Evolutionary conservation across 2,329 filamentous ascomycete genomes (phyloP), one percentile per base, ranked within the genome.

Genomic region (Neonectria coccinea): DNA sequence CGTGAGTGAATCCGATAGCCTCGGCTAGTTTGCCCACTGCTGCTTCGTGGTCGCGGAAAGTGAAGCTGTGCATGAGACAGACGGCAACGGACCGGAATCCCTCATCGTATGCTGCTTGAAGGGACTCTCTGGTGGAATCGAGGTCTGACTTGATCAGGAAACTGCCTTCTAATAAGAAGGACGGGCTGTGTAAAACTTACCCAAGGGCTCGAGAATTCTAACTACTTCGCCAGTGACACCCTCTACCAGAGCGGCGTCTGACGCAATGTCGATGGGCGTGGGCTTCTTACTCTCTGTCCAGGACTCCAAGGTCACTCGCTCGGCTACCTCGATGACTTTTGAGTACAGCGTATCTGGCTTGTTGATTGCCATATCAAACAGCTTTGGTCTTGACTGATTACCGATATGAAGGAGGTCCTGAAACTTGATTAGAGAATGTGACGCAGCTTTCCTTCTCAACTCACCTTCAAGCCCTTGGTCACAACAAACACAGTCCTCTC

Each of bases 21-120:
- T 82, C 84, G 0, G 94, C 94, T 36, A 97, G 81, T 68, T 84
- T 86, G 18, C 93, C 93, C 9, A 97, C 84, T 25, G 92, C 74
- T 1, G 88, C 88, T 76, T 97, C 94, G 72, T 97, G 94, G 55
- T 91, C 88, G 1, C 92, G 93, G 74, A 93, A 97, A 0, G 93
- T 97, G 76, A 97, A 97, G 5, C 91, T 91, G 75, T 97, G 94
- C 89, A 97, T 93, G 62, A 97, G 80, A 70, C 92, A 96, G 1
- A 97, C 92, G 8, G 94, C 93, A 70, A 97, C 89, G 74, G 92
- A 96, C 68, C 86, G 85, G 72, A 95, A 89, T 0, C 91, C 90
- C 4, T 85, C 80, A 59, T 89, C 85, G 67, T 88, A 89, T 0
- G 92, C 82, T 4, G 82, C 78, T 71, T 90, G 83, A 22, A 93